Evolutionary conservation across 1,139 yeast genomes (phyloP).

Genomic region (Candida tropicalis): DNA sequence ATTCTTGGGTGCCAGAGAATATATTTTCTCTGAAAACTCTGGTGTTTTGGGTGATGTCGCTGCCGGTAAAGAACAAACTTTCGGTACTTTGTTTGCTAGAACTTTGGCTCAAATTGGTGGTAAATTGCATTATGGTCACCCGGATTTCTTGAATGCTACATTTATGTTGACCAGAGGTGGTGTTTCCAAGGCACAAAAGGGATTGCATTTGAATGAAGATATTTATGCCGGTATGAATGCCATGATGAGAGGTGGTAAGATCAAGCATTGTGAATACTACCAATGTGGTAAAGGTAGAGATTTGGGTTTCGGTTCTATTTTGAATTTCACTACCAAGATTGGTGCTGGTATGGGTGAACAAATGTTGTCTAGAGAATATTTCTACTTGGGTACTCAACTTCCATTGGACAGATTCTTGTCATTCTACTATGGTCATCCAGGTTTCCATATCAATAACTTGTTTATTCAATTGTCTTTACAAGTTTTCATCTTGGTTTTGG

Average conservation of each 20-base stretch:
- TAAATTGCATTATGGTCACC: slow-evolving; percentile 59
- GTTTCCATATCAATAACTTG: slow-evolving; percentile 56
- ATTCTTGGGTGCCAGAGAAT: slow-evolving; percentile 56
- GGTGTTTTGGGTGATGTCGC: slow-evolving; percentile 60
- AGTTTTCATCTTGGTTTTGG: slow-evolving; percentile 86
- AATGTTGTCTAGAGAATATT: slow-evolving; percentile 55
- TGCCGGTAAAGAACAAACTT: slow-evolving; percentile 61
- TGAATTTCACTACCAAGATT: slow-evolving; percentile 56
- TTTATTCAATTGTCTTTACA: slow-evolving; percentile 68
- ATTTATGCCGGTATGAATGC: slow-evolving; percentile 62
- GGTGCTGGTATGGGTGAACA: slow-evolving; percentile 67
- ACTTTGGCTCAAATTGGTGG: slow-evolving; percentile 60
- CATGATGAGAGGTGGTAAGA: slow-evolving; percentile 52
- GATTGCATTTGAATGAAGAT: slow-evolving; percentile 57
- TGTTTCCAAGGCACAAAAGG: slow-evolving; percentile 57
- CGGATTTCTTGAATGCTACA: slow-evolving; percentile 51
- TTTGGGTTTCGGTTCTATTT: slow-evolving; percentile 55
- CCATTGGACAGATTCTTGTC: slow-evolving; percentile 55
- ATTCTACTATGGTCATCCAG: slow-evolving; percentile 59
- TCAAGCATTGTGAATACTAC: slow-evolving; percentile 58
- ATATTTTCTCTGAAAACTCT: slow-evolving; percentile 57
- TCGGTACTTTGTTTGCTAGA: slow-evolving; percentile 57
- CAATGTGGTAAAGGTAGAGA: slow-evolving; percentile 64
- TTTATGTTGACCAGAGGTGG: slow-evolving; percentile 62
- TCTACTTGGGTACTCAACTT: slow-evolving; percentile 49